Base-by-base conservation (phyloP, 2,329 filamentous ascomycete genomes). In the Chaetomium olivaceum region DNA sequence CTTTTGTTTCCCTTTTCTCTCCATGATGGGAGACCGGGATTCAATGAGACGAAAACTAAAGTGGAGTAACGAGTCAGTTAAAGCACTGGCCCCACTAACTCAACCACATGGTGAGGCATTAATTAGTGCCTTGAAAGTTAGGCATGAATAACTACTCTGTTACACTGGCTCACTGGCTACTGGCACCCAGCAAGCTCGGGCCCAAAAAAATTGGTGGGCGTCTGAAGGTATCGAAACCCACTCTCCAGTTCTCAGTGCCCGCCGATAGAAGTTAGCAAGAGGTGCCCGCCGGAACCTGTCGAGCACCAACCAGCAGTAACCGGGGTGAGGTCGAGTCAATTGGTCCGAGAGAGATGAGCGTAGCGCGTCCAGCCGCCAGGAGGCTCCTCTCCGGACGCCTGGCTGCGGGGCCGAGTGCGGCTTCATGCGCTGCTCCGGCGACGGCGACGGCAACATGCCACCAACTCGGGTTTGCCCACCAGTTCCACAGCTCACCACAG, bases 381-480 rank as follows among this genome's bases (percentile, higher is more conserved):
- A 81, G 81, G 76, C 79, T 86, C 73, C 74, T 85, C 71, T 80
- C 82, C 74, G 80, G 80, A 76, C 81, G 81, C 74, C 76, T 84
- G 67, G 74, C 76, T 70, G 76, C 78, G 72, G 72, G 74, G 54
- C 56, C 69, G 58, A 69, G 62, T 43, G 62, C 69, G 3, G 46
- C 46, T 33, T 61, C 69, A 9, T 61, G 70, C 31, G 62, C 70
- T n/a, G 52, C 71, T 33, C 46, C 73, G 54, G 50, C 69, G 59
- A 52, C 73, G 54, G 50, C 69, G 59, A 52, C 71, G 31, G 43
- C 71, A 59, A 62, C 73, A 63, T 65, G 62, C 73, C 66, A 71
- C 75, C 74, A 71, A 70, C 65, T 78, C 77, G 64, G 78, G 77
- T 70, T 76, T 33, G 54, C 57, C 69, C 51, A 60, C 71, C 67